Evolutionary conservation across 148 eudicot genomes (phyloP), one percentile per base, ranked within the genome.

Genomic region (Vaccinium corymbosum): DNA sequence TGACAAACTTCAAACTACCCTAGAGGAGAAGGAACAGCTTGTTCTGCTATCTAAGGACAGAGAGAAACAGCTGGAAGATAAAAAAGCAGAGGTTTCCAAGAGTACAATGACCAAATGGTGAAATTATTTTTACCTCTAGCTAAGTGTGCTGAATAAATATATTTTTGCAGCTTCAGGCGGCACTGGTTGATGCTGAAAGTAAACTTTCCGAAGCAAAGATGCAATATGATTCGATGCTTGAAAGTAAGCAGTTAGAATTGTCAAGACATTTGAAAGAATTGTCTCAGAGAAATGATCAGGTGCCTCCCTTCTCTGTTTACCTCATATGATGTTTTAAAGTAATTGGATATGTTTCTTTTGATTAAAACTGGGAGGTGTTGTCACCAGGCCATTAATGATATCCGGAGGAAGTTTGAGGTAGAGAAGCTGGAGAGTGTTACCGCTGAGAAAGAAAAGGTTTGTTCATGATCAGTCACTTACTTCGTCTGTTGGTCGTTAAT

Each of bases 241-340:
- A 93, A 52, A 91, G 91, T 78, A 97, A 97, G 89, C 97, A 94
- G 71, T 87, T 90, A 76, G 99, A 97, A 88, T 81, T 97, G 70
- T 93, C 99, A 42, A 94, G 90, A 90, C 98, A 94, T 87, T 89
- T 97, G 88, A 97, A 97, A 89, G 99, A 97, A 87, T 90, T 97
- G 68, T 97, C 99, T 81, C 97, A 90, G 86, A 93, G 88, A 90
- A 97, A 94, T 89, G 99, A 97, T 89, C 98, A 94, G 94, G 99
- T 93, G 9, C 52, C 53, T 59, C 56, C 70, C 62, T 72, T 74
- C 80, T 56, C 74, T 46, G 49, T 76, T 42, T 49, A 51, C 52
- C 22, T 79, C 35, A 50, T 52, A 50, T 32, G 53, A 32, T 72
- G 50, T 59, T 35, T 57, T 66, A 48, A 80, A 59, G 57, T 81